Evolutionary conservation across 352 stramenopile genomes (phyloP), one percentile per base, ranked within the genome.

Genomic region (Phytophthora citrophthora): DNA sequence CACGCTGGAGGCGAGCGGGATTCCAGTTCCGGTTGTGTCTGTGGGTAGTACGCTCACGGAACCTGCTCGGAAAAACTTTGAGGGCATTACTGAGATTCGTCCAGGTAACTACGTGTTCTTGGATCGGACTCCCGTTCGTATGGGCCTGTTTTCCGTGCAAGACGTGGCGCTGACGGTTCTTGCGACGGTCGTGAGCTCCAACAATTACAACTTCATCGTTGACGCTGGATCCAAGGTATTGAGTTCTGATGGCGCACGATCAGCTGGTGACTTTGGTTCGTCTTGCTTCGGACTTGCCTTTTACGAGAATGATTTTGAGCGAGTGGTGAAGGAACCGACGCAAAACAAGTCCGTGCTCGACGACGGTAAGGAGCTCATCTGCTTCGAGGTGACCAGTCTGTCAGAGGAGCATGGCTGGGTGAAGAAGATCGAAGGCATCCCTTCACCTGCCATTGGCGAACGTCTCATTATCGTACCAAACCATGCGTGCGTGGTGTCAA

Each of bases 401-500:
- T 93, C 81, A 40, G 84, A 93, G 60, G 84, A 93, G 50, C 84
- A 93, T 36, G 79, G 81, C 15, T 93, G 84, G 84, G 32, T 88
- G 36, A 73, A 88, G 61, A 74, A 84, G 36, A 65, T 81, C 6
- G 77, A 88, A 9, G 79, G 81, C 13, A 74, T 86, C 32, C 54
- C 72, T 8, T 64, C 70, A 0, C 81, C 84, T 0, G 45, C 64
- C 6, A 88, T 93, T 29, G 81, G 84, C 31, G 54, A 79, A 39
- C 76, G 74, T 15, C 75, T 93, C 59, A 49, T 86, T n/a, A 80
- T 91, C 27, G 55, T 91, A 10, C 81, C 81, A 13, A 93, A 91
- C 60, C 84, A 93, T 39, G 60, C 82, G 23, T 93, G 84, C 34
- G 76, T 88, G 13, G 73, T 89, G 13, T 68, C 72, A 7, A 93